Evolutionary conservation across 2,329 filamentous ascomycete genomes (phyloP).

Genomic region (Gliomastix tumulicola): DNA sequence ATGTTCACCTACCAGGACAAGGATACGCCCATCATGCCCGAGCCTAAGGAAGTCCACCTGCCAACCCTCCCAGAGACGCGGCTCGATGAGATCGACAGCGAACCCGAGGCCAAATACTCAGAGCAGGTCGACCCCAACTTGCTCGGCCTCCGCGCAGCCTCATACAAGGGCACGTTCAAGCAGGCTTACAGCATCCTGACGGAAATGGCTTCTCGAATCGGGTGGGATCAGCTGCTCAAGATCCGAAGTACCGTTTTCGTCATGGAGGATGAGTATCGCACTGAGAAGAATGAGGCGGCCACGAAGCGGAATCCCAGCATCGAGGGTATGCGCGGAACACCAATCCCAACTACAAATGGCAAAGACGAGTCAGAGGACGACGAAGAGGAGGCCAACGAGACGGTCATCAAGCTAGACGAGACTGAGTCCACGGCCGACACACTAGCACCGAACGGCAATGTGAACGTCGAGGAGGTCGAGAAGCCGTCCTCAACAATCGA

Average conservation of each 20-base stretch:
- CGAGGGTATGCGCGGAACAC: constrained; percentile 67
- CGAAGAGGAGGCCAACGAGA: constrained; percentile 25
- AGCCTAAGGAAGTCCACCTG: constrained; percentile 79
- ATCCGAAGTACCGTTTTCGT: constrained; percentile 97
- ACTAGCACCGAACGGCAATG: constrained; percentile 21
- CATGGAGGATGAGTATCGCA: constrained; percentile 98
- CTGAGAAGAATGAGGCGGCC: constrained; percentile 64
- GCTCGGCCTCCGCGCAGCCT: constrained; percentile 76
- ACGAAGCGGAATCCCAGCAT: constrained; percentile 70
- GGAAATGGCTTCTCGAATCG: constrained; percentile 92
- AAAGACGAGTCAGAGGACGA: constrained; percentile 26
- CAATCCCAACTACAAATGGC: constrained; percentile 49
- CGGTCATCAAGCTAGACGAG: constrained; percentile 17
- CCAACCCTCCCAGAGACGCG: constrained; percentile 84
- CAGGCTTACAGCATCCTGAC: constrained; percentile 92
- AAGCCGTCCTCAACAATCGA: constrained; percentile 75
- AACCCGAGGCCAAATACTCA: constrained; percentile 70
- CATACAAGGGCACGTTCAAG: constrained; percentile 91
- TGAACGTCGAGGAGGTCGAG: constrained; percentile 50
- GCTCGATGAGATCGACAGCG: constrained; percentile 93
- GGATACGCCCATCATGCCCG: constrained; percentile 89
- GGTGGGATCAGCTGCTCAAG: constrained; percentile 93
- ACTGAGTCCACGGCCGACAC: constrained; percentile 19
- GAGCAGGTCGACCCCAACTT: constrained; percentile 86
- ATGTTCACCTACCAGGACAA: constrained; percentile 99